A percentile compares a stretch with the other conserved stretches of the same genome.
These are phyloP conservation scores for Nemania bipapillata DNA, from an alignment of 2,329 filamentous ascomycete species.

Conservation along the genomic window DNA sequence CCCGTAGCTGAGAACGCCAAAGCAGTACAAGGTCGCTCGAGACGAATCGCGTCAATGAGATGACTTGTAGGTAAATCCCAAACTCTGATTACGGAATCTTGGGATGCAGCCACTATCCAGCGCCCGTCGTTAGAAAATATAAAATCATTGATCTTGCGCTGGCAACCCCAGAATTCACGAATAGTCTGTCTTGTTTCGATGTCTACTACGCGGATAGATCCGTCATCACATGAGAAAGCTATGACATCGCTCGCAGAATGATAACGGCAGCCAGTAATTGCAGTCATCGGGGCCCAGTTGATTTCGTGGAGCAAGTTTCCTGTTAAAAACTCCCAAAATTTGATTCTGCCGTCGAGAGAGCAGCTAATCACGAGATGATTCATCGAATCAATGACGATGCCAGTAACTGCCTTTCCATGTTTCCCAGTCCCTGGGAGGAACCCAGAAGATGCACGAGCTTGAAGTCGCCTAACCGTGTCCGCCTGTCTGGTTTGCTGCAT, in stretches of 20 bases:
- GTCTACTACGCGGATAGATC: slow-evolving; percentile 88
- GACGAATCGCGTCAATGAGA: slow-evolving; percentile 88
- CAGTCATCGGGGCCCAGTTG: slow-evolving; percentile 81
- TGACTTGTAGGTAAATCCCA: slow-evolving; percentile 98
- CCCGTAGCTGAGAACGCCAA: slow-evolving; percentile 89
- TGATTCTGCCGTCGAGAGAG: slow-evolving; percentile 88
- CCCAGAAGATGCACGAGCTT: slow-evolving; percentile 57
- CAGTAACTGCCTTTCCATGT: slow-evolving; percentile 85
- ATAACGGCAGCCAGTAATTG: slow-evolving; percentile 80
- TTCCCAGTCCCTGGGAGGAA: slow-evolving; percentile 70
- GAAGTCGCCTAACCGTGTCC: slow-evolving; percentile 67
- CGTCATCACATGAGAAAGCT: slow-evolving; percentile 88
- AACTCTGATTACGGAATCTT: slow-evolving; percentile 81
- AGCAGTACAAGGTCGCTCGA: slow-evolving; percentile 81
- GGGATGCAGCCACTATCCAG: slow-evolving; percentile 90
- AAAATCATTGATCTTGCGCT: slow-evolving; percentile 78
- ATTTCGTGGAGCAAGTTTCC: slow-evolving; percentile 83
- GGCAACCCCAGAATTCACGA: slow-evolving; percentile 88
- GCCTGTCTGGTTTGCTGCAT: slow-evolving; percentile 70
- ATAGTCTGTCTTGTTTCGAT: slow-evolving; percentile 90
- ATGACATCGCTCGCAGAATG: slow-evolving; percentile 85
- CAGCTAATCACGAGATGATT: slow-evolving; percentile 89
- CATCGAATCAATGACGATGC: slow-evolving; percentile 86
- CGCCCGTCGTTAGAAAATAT: slow-evolving; percentile 92
- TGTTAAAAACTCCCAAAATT: slow-evolving; percentile 96